Evolutionary conservation across 345 rosid genomes (phyloP).

Genomic region (Acer yangbiense): DNA sequence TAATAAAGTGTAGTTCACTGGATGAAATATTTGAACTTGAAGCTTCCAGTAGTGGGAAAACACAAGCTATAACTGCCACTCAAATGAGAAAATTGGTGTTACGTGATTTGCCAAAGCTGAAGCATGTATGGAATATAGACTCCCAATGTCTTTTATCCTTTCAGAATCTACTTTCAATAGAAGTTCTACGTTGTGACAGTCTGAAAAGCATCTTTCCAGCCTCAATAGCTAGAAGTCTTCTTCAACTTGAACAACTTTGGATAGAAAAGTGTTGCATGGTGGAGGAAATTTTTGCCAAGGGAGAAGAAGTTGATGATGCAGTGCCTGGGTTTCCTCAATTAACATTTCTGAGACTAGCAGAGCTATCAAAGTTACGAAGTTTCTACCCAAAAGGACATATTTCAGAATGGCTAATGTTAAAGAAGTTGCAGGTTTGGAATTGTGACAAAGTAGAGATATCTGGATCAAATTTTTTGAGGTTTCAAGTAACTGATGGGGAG

Average conservation of each 20-base stretch:
- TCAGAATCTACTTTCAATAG: not conserved
- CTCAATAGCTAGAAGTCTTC: not conserved
- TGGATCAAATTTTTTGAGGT: not conserved
- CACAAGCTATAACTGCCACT: not conserved
- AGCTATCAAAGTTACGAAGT: not conserved
- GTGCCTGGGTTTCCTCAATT: not conserved
- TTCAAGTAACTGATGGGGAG: not conserved
- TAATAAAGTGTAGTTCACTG: not conserved
- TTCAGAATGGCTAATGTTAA: slow-evolving; percentile 6
- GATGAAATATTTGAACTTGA: slow-evolving; percentile 14
- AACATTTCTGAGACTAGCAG: not conserved
- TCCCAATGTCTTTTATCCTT: not conserved
- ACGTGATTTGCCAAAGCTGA: not conserved
- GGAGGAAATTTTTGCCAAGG: not conserved
- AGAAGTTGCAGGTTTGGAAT: not conserved
- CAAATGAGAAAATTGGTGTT: slow-evolving; percentile 3
- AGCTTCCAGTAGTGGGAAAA: not conserved
- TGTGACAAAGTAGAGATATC: not conserved
- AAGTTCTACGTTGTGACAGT: not conserved
- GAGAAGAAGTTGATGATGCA: not conserved
- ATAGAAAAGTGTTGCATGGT: not conserved
- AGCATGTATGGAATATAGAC: not conserved
- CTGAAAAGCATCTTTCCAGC: not conserved
- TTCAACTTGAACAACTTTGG: not conserved
- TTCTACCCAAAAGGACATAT: not conserved